Base-by-base conservation (phyloP, 2,329 filamentous ascomycete species). In the Fusarium miscanthi region DNA sequence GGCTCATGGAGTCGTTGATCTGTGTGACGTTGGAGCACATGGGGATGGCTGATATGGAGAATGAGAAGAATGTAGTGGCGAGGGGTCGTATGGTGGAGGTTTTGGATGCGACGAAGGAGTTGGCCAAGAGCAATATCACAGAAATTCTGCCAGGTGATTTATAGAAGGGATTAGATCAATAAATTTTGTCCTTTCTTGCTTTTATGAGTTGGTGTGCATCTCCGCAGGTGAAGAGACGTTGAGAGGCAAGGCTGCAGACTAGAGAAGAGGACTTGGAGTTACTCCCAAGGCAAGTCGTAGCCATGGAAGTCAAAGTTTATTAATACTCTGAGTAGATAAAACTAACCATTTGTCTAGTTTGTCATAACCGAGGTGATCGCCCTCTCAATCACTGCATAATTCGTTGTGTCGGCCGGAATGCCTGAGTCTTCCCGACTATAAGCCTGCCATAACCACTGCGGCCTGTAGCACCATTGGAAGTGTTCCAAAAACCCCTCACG, bases 1-100 rank as follows among this genome's bases (percentile, higher is more conserved):
- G 80, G 0, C 68, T 83, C 5, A 82, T 83, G 81, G 81, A 83
- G 66, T 80, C 80, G 5, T 71, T 82, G 5, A 56, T 83, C 2
- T 78, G 70, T 17, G 66, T 80, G 8, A 73, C 79, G 3, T 74
- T 83, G 78, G 80, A 82, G 42, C 80, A 83, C 31, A 80, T 83
- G 78, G 77, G 53, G 2, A 61, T 53, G 17, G 66, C 61, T 6
- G 43, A 41, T 13, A 30, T 67, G 6, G 37, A 42, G 10, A 59
- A 59, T 10, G 19, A 30, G 10, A 21, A 11, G 19, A 57, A 66
- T 11, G 2, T 12, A 0, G 43, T 31, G 8, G 60, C 60, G 1
- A 69, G 51, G 9, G 43, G 25, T 11, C 38, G 64, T 2, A 77
- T 76, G 64, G 48, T 76, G 1, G 61, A 74, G 48, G 74, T 77